Base-by-base conservation (phyloP, 129 eudicot genomes). In the Smallanthus sonchifolius region DNA sequence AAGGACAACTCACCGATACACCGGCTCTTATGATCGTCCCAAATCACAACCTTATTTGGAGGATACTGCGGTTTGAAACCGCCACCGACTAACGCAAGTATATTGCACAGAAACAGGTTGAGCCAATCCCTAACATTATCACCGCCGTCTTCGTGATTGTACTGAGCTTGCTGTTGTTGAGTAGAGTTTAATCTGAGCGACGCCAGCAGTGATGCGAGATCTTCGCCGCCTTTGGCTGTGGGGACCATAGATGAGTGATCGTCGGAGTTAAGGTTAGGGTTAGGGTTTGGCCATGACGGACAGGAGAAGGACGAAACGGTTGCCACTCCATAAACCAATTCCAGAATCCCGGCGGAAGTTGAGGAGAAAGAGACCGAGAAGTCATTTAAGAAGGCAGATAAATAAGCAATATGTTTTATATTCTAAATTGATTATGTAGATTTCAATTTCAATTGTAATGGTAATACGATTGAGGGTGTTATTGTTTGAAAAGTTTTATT, bases 21-120 rank as follows among this genome's bases (percentile, higher is more conserved):
- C 15, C 86, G 55, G 52, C 89, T 82, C 80, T 90, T 86, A 67
- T 88, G 93, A 81, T 90, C 98, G 30, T 94, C 96, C 98, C 98
- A 94, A 45, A 90, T 90, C 93, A 90, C 88, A 16, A 90, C 97
- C 76, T 94, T 94, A 55, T 88, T 94, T 0, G 74, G 79, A 2
- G 97, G 97, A 72, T 86, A 94, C 88, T 88, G 98, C 15, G 98
- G 96, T 16, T 89, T 81, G 5, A 87, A 56, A 10, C 98, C 97
- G 0, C 96, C 96, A 16, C 98, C 98, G 1, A 94, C 98, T 10
- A 94, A 45, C 0, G 96, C 98, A 0, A 90, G 86, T 42, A 90
- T 90, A 57, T 94, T 94, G 63, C 91, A 88, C 9, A 69, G 40
- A 5, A 57, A 77, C 3, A 60, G 81, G n/a, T 77, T 69, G 34